These are phyloP conservation scores for Phytophthora multivora DNA, from an alignment of 352 stramenopile genomes.

Conservation along the genomic window DNA sequence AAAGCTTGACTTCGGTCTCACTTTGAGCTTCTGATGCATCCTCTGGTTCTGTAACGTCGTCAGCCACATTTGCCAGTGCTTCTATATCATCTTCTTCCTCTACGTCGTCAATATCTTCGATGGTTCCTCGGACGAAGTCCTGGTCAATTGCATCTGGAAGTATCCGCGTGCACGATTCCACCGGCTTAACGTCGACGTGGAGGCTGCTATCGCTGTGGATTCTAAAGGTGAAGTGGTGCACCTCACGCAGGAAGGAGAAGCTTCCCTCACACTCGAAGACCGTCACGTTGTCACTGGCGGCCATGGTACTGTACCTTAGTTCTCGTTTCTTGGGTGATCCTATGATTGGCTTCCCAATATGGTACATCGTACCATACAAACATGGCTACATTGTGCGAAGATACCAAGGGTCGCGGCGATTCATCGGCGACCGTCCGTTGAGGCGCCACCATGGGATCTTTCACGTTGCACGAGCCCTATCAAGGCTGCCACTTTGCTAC, in stretches of 20 bases:
- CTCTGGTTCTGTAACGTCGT: neutral
- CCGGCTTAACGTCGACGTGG: constrained; percentile 27
- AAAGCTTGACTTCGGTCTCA: constrained; percentile 23
- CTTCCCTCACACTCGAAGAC: constrained; percentile 49
- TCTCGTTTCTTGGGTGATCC: constrained; percentile 12
- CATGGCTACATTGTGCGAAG: constrained; percentile 19
- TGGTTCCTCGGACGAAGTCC: neutral
- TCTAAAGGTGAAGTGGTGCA: constrained; percentile 39
- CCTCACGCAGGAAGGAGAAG: constrained; percentile 37
- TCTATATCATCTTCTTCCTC: constrained; percentile 9
- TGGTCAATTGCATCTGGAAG: neutral
- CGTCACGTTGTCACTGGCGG: constrained; percentile 1
- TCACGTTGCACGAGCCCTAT: neutral
- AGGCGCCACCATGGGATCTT: constrained; percentile 28
- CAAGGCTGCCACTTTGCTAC: constrained; percentile 15
- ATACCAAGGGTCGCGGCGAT: constrained; percentile 24
- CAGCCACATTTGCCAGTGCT: neutral
- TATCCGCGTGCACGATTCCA: neutral
- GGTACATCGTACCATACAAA: neutral
- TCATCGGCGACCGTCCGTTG: constrained; percentile 24
- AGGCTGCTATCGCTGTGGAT: constrained; percentile 44
- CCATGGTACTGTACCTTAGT: constrained; percentile 1
- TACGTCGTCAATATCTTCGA: constrained; percentile 20
- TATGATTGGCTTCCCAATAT: constrained; percentile 9
- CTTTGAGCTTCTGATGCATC: neutral